Percentiles rank a stretch among this genome's conserved stretches.
Evolutionary conservation across 75 land plant species (phyloP).

Genomic region (Azolla pinnata): DNA sequence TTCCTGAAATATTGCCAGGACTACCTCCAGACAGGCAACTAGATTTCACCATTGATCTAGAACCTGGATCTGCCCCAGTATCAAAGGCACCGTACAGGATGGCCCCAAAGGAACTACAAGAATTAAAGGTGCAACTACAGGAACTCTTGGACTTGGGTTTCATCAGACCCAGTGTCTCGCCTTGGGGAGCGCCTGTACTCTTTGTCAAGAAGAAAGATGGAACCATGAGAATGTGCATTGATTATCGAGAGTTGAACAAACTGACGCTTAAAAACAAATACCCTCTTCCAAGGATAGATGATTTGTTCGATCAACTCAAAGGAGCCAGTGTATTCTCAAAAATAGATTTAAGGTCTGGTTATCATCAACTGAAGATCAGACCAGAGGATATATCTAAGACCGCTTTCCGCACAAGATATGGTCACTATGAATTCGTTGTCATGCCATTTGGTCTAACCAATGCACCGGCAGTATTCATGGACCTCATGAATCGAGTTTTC

Average conservation of each 20-base stretch:
- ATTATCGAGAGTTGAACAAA: slow-evolving; percentile 27
- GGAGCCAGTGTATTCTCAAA: slow-evolving; percentile 11
- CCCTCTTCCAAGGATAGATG: slow-evolving; percentile 25
- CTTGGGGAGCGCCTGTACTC: slow-evolving; percentile 16
- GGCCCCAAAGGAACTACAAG: slow-evolving; percentile 9
- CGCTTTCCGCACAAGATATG: slow-evolving; percentile 19
- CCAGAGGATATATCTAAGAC: slow-evolving; percentile 23
- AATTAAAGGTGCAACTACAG: slow-evolving; percentile 13
- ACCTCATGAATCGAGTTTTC: slow-evolving; percentile 22
- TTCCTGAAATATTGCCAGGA: too few relatives aligned
- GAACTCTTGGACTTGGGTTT: slow-evolving; percentile 14
- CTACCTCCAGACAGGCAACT: slow-evolving; percentile 10
- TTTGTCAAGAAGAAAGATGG: slow-evolving; percentile 26
- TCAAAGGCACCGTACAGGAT: slow-evolving; percentile 12
- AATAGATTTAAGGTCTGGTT: slow-evolving; percentile 19
- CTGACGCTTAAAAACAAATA: slow-evolving; percentile 21
- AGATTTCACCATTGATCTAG: slow-evolving; percentile 22
- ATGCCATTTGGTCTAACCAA: slow-evolving; percentile 30
- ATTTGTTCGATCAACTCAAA: slow-evolving; percentile 14
- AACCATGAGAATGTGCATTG: slow-evolving; percentile 21
- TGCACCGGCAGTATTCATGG: too few relatives aligned
- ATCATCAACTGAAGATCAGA: slow-evolving; percentile 28
- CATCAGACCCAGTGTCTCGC: slow-evolving; percentile 13
- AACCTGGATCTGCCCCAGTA: slow-evolving; percentile 12
- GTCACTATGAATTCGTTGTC: slow-evolving; percentile 16